Base-by-base conservation (phyloP, 139 green algal species). In the Ostreobium quekettii region DNA sequence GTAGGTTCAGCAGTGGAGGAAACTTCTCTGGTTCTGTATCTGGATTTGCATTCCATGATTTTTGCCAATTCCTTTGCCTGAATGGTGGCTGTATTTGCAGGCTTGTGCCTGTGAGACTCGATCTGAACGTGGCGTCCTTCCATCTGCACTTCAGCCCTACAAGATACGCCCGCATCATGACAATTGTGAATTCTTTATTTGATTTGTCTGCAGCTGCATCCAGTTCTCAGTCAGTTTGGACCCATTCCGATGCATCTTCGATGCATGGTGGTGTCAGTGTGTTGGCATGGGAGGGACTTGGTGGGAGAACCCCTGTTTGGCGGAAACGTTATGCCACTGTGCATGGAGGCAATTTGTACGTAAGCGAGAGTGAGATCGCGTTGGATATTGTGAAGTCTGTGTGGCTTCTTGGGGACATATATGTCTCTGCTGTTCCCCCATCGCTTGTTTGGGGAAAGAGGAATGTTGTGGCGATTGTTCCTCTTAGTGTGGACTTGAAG, bases 91-190 rank as follows among this genome's bases (percentile, higher is more conserved):
- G n/a, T 53, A 26, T 53, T 53, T 53, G 15, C 42, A 53, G 42
- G 42, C 19, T 19, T 11, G 19, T 19, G 42, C 42, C 42, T 53
- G 42, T 53, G 15, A 11, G 42, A 11, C 42, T 53, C 15, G 42
- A 53, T 53, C 19, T 53, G 11, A 7, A 31, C 28, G 15, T 66
- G 28, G 11, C 60, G 1, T 32, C 28, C 2, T 66, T 94, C 62
- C 71, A 77, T 48, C 87, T 94, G 64, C 82, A 87, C 77, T 71
- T 92, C 72, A 84, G 71, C 39, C 85, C 87, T 1, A 78, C 73
- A 19, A 74, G 87, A 30, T 71, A 88, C 48, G 47, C 65, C 4
- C 71, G 79, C 49, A 36, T 93, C 60, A 78, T 89, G 80, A 49
- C 62, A 24, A 75, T 88, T 24, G 26, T 90, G 19, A 36, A 49